Evolutionary conservation across 106 monocot genomes (phyloP).

Genomic region (Apostasia ramifera): DNA sequence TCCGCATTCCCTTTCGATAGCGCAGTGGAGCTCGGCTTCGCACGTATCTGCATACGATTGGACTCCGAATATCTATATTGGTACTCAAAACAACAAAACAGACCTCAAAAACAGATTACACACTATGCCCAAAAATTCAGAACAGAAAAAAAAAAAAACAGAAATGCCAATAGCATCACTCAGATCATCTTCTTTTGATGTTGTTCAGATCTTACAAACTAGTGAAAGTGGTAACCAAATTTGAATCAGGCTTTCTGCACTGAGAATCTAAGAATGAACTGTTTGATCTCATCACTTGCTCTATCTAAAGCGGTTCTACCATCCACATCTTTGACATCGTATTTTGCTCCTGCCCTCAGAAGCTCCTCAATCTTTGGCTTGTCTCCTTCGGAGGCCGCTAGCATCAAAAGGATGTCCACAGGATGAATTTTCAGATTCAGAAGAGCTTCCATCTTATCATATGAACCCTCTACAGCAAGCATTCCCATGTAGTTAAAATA

Average conservation of each 20-base stretch:
- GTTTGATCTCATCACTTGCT: conserved; percentile 41
- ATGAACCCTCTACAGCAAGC: conserved; percentile 24
- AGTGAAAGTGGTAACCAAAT: too few species aligned
- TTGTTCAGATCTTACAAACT: too few species aligned
- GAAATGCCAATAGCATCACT: neutral
- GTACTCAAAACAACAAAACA: too few species aligned
- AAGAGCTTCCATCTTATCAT: conserved; percentile 39
- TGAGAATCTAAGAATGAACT: conserved; percentile 50
- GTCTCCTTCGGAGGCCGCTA: conserved; percentile 83
- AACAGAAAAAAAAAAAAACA: neutral
- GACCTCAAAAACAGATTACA: neutral
- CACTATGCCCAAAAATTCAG: neutral
- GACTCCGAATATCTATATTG: too few species aligned
- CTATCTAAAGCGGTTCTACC: conserved; percentile 70
- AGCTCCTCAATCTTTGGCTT: conserved; percentile 80
- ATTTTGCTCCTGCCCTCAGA: conserved; percentile 69
- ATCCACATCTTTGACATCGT: conserved; percentile 50
- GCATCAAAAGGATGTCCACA: conserved; percentile 77
- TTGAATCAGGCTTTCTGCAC: conserved; percentile 24
- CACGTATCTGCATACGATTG: too few species aligned
- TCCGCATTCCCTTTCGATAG: too few species aligned
- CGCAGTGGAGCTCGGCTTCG: too few species aligned
- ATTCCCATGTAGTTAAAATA: conserved; percentile 88
- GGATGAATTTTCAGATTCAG: conserved; percentile 69
- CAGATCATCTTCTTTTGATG: neutral